phyloP scores from a whole-genome alignment of 2,329 filamentous ascomycete genomes.

The Lasiodiplodia citricola region DNA sequence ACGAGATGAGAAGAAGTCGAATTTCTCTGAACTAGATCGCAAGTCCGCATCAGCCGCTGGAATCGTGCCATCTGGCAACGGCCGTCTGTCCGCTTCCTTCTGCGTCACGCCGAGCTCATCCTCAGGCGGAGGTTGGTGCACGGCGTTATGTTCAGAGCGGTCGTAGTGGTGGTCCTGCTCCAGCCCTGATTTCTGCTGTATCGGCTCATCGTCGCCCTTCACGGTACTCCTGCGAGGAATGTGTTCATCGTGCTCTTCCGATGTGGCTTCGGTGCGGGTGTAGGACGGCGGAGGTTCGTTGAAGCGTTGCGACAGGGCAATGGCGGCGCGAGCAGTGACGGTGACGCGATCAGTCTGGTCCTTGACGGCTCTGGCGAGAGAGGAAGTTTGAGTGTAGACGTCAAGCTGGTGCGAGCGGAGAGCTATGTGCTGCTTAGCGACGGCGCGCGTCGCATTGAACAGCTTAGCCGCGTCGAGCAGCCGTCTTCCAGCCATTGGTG shows the following conservation, averaged over 20 bases:
- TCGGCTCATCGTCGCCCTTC: slow-evolving; percentile 35
- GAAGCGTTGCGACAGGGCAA: slow-evolving; percentile 63
- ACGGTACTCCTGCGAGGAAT: slow-evolving; percentile 41
- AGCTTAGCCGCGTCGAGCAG: slow-evolving; percentile 58
- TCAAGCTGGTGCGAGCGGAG: slow-evolving; percentile 67
- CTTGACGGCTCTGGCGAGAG: slow-evolving; percentile 66
- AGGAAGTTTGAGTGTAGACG: slow-evolving; percentile 68
- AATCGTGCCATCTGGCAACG: slow-evolving; percentile 59
- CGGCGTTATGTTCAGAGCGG: slow-evolving; percentile 48
- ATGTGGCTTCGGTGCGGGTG: slow-evolving; percentile 32
- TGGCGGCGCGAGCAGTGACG: slow-evolving; percentile 65
- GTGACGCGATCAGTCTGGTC: slow-evolving; percentile 66
- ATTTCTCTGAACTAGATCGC: slow-evolving; percentile 34
- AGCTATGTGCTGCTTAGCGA: slow-evolving; percentile 60
- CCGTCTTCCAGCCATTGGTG: slow-evolving; percentile 56
- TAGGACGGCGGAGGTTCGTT: slow-evolving; percentile 54
- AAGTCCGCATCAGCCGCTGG: slow-evolving; percentile 44
- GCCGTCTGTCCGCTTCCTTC: slow-evolving; percentile 48
- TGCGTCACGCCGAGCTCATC: slow-evolving; percentile 53
- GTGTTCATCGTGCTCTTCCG: slow-evolving; percentile 33
- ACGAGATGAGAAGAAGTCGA: slow-evolving; percentile 42
- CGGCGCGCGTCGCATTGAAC: slow-evolving; percentile 53
- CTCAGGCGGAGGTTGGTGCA: slow-evolving; percentile 42
- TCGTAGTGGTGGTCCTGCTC: slow-evolving; percentile 59
- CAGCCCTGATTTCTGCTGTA: slow-evolving; percentile 32